phyloP scores from a whole-genome alignment of 2,329 filamentous ascomycete species.

The Fusarium anthophilum region DNA sequence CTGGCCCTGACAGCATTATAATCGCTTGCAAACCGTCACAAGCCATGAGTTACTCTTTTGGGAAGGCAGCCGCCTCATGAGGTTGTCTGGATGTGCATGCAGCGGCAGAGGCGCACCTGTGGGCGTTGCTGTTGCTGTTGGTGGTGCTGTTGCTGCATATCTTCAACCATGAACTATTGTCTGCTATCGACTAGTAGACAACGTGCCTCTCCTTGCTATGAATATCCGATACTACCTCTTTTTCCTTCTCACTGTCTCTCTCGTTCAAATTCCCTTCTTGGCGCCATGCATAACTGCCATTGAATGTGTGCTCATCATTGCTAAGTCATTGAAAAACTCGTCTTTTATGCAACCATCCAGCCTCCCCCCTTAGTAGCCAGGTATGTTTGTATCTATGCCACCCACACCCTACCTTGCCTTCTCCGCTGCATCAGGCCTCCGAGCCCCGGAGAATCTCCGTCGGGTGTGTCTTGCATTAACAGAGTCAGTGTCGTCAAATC shows the following conservation, averaged over 20 bases:
- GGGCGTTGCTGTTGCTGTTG: not conserved
- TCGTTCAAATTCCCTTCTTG: conserved; percentile 3
- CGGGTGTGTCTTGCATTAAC: not conserved
- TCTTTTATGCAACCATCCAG: conserved; percentile 17
- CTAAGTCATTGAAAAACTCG: conserved; percentile 23
- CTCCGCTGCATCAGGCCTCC: not conserved
- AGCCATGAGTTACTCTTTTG: not conserved
- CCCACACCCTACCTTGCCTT: conserved; percentile 10
- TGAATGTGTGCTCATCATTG: not conserved
- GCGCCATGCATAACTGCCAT: conserved; percentile 15
- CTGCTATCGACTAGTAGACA: not conserved
- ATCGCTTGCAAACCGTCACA: not conserved
- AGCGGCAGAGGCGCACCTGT: conserved; percentile 18
- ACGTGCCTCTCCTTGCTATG: not conserved
- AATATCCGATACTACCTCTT: not conserved
- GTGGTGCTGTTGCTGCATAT: not conserved
- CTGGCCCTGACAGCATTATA: conserved; percentile 12
- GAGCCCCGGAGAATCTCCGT: conserved; percentile 31
- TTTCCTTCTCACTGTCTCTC: not conserved
- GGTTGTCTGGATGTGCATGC: conserved; percentile 8
- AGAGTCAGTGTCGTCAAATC: not conserved
- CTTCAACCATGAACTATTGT: conserved; percentile 8
- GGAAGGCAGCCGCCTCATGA: not conserved
- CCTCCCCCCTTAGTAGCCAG: not conserved
- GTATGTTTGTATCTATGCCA: not conserved